Evolutionary conservation across 1,139 yeast genomes (phyloP).

Genomic region (Lodderomyces margitis): DNA sequence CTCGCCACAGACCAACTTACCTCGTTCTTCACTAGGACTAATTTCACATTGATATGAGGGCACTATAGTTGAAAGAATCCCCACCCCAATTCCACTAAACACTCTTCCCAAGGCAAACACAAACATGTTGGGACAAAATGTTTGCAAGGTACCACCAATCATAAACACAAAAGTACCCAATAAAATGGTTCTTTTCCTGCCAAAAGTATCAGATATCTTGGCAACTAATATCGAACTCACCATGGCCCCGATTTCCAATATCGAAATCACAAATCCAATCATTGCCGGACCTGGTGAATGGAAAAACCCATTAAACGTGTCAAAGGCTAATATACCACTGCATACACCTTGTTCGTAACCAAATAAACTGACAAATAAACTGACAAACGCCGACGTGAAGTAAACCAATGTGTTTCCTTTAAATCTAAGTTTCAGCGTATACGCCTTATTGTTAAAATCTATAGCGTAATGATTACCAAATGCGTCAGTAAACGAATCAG

Average conservation of each 20-base stretch:
- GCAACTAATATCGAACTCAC: conserved; percentile 48
- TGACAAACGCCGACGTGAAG: conserved; percentile 79
- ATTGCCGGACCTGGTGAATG: conserved; percentile 44
- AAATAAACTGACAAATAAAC: conserved; percentile 78
- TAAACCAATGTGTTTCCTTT: conserved; percentile 53
- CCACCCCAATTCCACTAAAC: conserved; percentile 53
- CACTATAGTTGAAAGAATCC: conserved; percentile 50
- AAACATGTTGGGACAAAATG: conserved; percentile 42
- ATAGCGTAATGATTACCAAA: conserved; percentile 40
- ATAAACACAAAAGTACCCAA: conserved; percentile 50
- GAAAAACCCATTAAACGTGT: conserved; percentile 44
- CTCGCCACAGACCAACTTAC: conserved; percentile 53
- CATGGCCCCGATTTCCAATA: conserved; percentile 55
- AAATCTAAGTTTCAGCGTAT: conserved; percentile 33
- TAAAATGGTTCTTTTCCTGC: conserved; percentile 49
- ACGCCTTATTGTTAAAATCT: conserved; percentile 36
- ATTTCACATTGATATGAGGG: conserved; percentile 58
- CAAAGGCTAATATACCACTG: conserved; percentile 64
- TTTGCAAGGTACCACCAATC: conserved; percentile 50
- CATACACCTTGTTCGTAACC: conserved; percentile 94
- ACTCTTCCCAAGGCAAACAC: conserved; percentile 50
- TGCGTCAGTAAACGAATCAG: conserved; percentile 21
- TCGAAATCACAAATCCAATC: conserved; percentile 51
- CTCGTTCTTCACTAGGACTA: conserved; percentile 54
- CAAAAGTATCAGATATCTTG: conserved; percentile 42